Evolutionary conservation across 2,329 filamentous ascomycete species (phyloP).

Genomic region (Ceratocystis alfenasii): DNA sequence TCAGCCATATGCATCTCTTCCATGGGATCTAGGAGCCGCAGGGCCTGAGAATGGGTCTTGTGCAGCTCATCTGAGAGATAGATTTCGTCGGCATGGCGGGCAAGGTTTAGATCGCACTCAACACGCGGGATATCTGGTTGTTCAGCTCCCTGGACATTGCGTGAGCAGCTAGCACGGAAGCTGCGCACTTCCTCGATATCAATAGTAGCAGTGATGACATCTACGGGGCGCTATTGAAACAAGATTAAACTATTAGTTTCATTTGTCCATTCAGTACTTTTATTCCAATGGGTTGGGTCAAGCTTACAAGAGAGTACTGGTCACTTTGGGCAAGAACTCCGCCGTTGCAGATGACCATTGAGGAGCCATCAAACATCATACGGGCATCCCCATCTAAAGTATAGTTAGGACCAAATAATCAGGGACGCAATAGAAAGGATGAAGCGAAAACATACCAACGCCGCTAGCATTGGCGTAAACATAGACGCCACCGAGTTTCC

Average conservation of each 20-base stretch:
- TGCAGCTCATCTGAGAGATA: slow-evolving; percentile 28
- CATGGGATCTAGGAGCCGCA: slow-evolving; percentile 27
- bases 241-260: neutral
- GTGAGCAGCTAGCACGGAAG: slow-evolving; percentile 44
- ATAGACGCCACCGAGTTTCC: slow-evolving; percentile 49
- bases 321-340: slow-evolving; percentile 50
- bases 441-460: slow-evolving; percentile 14
- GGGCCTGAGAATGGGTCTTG: slow-evolving; percentile 23
- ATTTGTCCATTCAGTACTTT: neutral
- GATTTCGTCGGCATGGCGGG: slow-evolving; percentile 25
- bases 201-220: slow-evolving; percentile 53
- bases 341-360: slow-evolving; percentile 40
- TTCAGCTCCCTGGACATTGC: slow-evolving; percentile 46
- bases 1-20: slow-evolving; percentile 29
- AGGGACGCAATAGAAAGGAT: neutral
- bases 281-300: slow-evolving; percentile 28
- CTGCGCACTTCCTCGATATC: slow-evolving; percentile 60
- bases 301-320: slow-evolving; percentile 46
- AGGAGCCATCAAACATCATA: slow-evolving; percentile 32
- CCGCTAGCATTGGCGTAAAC: slow-evolving; percentile 32
- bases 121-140: slow-evolving; percentile 28
- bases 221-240: slow-evolving; percentile 40
- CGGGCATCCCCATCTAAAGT: slow-evolving; percentile 26
- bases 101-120: slow-evolving; percentile 27
- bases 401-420: slow-evolving; percentile 5